phyloP scores from a whole-genome alignment of 257 asterid species.

The Gentiana dahurica region DNA sequence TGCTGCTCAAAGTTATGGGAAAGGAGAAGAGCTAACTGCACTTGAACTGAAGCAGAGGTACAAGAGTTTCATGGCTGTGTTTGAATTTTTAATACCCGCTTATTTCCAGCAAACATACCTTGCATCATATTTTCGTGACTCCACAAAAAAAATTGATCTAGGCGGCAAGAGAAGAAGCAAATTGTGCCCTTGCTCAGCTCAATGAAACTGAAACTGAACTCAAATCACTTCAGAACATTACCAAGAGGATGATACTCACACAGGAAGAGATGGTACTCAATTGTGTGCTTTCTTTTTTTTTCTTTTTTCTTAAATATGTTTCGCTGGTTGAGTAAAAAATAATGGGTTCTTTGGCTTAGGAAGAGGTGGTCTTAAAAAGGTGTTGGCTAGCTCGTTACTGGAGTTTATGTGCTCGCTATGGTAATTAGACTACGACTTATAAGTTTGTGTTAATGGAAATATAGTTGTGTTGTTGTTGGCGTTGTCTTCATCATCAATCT shows the following conservation, averaged over 20 bases:
- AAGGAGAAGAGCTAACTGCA: slow-evolving; percentile 54
- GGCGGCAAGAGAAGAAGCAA: slow-evolving; percentile 77
- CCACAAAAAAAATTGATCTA: slow-evolving; percentile 7
- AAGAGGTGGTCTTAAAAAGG: slow-evolving; percentile 88
- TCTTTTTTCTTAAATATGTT: slow-evolving; percentile 14
- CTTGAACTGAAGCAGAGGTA: slow-evolving; percentile 88
- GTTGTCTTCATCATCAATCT: background rate
- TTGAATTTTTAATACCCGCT: background rate
- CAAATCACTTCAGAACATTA: slow-evolving; percentile 46
- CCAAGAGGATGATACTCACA: slow-evolving; percentile 64
- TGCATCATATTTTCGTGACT: background rate
- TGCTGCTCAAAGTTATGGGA: slow-evolving; percentile 61
- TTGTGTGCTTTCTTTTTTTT: slow-evolving; percentile 8
- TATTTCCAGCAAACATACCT: background rate
- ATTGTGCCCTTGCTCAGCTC: slow-evolving; percentile 49
- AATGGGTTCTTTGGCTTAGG: slow-evolving; percentile 27
- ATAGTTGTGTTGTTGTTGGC: background rate
- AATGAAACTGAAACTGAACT: slow-evolving; percentile 37
- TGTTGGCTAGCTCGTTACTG: slow-evolving; percentile 93
- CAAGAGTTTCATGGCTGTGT: slow-evolving; percentile 10
- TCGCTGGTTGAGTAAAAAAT: slow-evolving; percentile 1
- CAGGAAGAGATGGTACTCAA: slow-evolving; percentile 70
- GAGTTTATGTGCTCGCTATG: slow-evolving; percentile 59
- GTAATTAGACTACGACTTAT: slow-evolving; percentile 22
- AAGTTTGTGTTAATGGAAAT: background rate